Evolutionary conservation across 2,329 filamentous ascomycete genomes (phyloP), one percentile per base, ranked within the genome.

Genomic region (Sclerotinia minor): DNA sequence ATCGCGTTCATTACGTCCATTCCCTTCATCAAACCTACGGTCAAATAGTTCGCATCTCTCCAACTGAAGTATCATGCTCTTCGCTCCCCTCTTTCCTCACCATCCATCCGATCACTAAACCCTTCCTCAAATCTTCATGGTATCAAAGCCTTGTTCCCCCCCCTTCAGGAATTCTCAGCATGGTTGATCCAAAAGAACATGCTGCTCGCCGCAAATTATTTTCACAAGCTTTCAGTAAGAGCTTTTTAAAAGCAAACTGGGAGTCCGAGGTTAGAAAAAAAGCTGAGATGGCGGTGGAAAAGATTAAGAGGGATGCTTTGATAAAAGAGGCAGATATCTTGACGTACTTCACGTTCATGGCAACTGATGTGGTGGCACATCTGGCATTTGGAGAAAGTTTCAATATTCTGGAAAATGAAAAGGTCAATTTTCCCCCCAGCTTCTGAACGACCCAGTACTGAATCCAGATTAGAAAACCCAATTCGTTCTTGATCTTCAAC

Each of bases 331-430:
- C 76, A 0, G 83, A 87, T 69, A 75, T 86, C 0, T 79, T 80
- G 68, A 85, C 85, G 67, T 87, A 84, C 84, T 83, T 79, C 77
- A 73, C 81, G 7, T 85, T 84, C 64, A 81, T 85, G 79, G 76
- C 83, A 0, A 84, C 83, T 0, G 85, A 87, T 71, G 75, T 85
- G 0, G 83, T 86, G 61, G 83, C 80, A 0, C 79, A 85, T 63
- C 74, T 87, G 7, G 81, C 77, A 1, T 87, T 87, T 73, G 84
- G 85, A 0, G 80, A 85, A n/a, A 83, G 83, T 0, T 86, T 87
- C 68, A 75, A 76, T 0, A 82, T 83, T 77, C 73, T 88, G 5
- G 83, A 87, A 66, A 73, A 74, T 5, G 83, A 83, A 21, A 74
- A 82, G 76, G 83, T 84, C 72, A 69, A 76, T 32, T 47, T 15